Evolutionary conservation across 1,284 basidiomycete species (phyloP).

Genomic region (Hymenochaete sp.): DNA sequence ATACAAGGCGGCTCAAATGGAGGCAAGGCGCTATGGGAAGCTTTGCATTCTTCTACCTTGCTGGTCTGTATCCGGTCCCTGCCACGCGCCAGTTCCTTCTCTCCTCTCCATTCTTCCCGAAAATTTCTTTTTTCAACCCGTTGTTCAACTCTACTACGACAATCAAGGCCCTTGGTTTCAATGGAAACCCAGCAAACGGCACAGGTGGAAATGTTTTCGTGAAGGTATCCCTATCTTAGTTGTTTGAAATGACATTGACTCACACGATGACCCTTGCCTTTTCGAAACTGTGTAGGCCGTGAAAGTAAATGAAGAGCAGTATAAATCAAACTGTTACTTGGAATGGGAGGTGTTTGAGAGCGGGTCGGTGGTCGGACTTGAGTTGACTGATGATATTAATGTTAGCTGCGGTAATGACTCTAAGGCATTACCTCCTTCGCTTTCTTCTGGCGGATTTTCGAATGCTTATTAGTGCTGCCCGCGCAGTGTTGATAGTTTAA

Average conservation of each 20-base stretch:
- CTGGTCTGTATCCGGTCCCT: constrained; percentile 53
- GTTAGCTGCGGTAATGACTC: constrained; percentile 40
- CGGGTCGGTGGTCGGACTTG: constrained; percentile 40
- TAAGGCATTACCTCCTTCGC: constrained; percentile 45
- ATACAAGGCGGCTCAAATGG: not conserved
- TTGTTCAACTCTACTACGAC: constrained; percentile 47
- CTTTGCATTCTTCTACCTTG: constrained; percentile 51
- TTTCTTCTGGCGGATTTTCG: constrained; percentile 47
- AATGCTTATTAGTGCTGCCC: no score
- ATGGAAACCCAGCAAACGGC: constrained; percentile 42
- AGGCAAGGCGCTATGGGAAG: constrained; percentile 59
- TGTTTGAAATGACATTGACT: no score
- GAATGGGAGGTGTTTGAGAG: constrained; percentile 51
- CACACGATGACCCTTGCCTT: no score
- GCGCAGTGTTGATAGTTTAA: no score
- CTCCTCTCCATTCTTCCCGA: constrained; percentile 52
- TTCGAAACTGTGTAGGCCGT: constrained; percentile 34
- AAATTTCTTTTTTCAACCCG: constrained; percentile 52
- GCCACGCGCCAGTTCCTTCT: constrained; percentile 51
- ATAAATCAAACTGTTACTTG: constrained; percentile 52
- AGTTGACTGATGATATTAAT: constrained; percentile 43
- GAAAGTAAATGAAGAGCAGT: constrained; percentile 43
- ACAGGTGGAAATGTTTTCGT: constrained; percentile 48
- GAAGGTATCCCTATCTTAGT: no score
- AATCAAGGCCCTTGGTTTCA: constrained; percentile 42